These are phyloP conservation scores for Metschnikowia shivogae DNA, from an alignment of 805 yeast species.

Conservation along the genomic window DNA sequence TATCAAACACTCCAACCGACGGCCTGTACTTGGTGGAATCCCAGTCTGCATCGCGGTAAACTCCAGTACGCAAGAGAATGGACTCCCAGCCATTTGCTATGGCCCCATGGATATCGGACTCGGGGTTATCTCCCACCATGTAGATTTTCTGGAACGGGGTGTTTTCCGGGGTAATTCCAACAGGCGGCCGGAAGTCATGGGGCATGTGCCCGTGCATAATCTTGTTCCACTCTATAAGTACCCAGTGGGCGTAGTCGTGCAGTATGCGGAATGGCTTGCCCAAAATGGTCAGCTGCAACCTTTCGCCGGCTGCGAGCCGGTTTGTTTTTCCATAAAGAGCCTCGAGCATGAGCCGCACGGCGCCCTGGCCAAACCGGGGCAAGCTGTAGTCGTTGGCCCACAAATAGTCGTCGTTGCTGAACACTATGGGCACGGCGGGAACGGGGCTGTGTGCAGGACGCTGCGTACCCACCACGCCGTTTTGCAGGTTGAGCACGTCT, in stretches of 20 bases:
- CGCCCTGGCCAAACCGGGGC: slow-evolving; percentile 91
- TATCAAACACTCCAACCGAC: slow-evolving; percentile 45
- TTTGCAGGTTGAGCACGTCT: slow-evolving; percentile 62
- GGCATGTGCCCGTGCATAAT: slow-evolving; percentile 26
- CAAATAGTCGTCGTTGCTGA: slow-evolving; percentile 76
- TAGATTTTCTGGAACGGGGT: slow-evolving; percentile 55
- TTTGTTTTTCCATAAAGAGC: slow-evolving; percentile 54
- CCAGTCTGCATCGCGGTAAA: slow-evolving; percentile 61
- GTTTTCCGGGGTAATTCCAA: slow-evolving; percentile 35
- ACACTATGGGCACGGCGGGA: slow-evolving; percentile 68
- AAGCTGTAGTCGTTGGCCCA: slow-evolving; percentile 82
- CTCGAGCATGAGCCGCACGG: slow-evolving; percentile 63
- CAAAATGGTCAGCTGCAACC: slow-evolving; percentile 51
- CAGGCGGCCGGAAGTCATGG: slow-evolving; percentile 33
- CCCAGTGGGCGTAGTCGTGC: slow-evolving; percentile 78
- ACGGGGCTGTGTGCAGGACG: slow-evolving; percentile 23
- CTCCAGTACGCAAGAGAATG: slow-evolving; percentile 83
- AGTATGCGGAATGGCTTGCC: slow-evolving; percentile 83
- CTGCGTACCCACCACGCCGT: slow-evolving; percentile 62
- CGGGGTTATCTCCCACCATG: slow-evolving; percentile 98
- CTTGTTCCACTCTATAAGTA: slow-evolving; percentile 53
- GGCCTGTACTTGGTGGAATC: slow-evolving; percentile 38
- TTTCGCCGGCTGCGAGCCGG: slow-evolving; percentile 30
- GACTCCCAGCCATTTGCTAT: slow-evolving; percentile 85
- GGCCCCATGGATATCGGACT: slow-evolving; percentile 88